These are phyloP conservation scores for Glaciozyma martinii DNA, from an alignment of 768 basidiomycete genomes.

Conservation along the genomic window DNA sequence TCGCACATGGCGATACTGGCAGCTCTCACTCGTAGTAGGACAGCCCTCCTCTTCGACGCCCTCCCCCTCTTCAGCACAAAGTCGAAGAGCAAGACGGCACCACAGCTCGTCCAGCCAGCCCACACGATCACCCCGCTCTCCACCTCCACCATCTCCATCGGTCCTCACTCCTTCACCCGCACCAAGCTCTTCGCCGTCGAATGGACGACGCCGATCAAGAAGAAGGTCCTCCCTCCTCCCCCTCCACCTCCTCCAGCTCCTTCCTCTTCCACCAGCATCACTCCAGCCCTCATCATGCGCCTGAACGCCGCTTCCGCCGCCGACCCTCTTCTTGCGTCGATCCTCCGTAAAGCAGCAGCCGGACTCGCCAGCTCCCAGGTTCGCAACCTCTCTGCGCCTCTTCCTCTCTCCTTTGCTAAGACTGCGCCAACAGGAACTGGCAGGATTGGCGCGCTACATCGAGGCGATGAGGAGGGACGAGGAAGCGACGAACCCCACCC, in stretches of 20 bases:
- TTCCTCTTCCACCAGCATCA: slow-evolving; percentile 5
- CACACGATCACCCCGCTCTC: slow-evolving; percentile 13
- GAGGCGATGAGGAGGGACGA: slow-evolving; percentile 9
- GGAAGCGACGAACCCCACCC: background rate
- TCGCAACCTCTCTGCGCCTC: background rate
- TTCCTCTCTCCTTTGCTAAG: background rate
- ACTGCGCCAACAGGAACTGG: slow-evolving; percentile 6
- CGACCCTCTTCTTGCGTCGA: slow-evolving; percentile 6
- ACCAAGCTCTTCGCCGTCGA: slow-evolving; percentile 15
- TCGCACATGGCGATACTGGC: background rate
- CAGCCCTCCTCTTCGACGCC: background rate
- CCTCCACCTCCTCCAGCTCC: background rate
- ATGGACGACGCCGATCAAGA: slow-evolving; percentile 1
- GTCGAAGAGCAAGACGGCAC: background rate
- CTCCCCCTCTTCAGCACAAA: slow-evolving; percentile 1
- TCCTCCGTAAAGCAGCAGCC: slow-evolving; percentile 12
- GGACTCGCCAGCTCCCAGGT: slow-evolving; percentile 5
- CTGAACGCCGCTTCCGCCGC: slow-evolving; percentile 18
- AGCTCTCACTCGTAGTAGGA: background rate
- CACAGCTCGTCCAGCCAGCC: slow-evolving; percentile 8
- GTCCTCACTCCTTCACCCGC: slow-evolving; percentile 18
- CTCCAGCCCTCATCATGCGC: slow-evolving; percentile 14
- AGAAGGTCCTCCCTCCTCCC: background rate
- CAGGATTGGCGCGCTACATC: slow-evolving; percentile 11
- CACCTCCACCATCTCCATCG: slow-evolving; percentile 13